Percentiles rank a stretch among this genome's conserved stretches.
These are phyloP conservation scores for Aethionema arabicum DNA, from an alignment of 345 rosid genomes.

Conservation along the genomic window DNA sequence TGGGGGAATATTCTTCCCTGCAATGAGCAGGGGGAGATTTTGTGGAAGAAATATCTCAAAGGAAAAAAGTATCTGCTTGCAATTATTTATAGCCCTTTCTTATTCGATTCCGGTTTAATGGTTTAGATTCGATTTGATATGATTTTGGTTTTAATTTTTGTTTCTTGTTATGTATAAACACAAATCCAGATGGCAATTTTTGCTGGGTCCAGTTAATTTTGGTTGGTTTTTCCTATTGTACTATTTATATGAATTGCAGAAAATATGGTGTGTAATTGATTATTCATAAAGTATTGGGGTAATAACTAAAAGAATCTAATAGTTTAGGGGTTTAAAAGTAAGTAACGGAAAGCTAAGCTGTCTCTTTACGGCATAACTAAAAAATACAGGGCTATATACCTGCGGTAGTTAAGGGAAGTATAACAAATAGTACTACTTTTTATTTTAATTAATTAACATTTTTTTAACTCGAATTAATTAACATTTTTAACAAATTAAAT, in stretches of 20 bases:
- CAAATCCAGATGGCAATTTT: too few species aligned
- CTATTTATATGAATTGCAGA: slow-evolving; percentile 23
- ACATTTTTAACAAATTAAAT: slow-evolving; percentile 7
- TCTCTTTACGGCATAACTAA: slow-evolving; percentile 31
- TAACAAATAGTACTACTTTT: slow-evolving; percentile 23
- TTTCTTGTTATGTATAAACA: too few species aligned
- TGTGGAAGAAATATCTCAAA: slow-evolving; percentile 35
- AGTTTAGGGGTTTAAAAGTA: slow-evolving; percentile 16
- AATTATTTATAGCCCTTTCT: too few species aligned
- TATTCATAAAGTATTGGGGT: background rate
- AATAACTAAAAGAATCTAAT: background rate
- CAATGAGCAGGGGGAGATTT: slow-evolving; percentile 28
- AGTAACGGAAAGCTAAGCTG: slow-evolving; percentile 21
- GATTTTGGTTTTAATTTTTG: too few species aligned
- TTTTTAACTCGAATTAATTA: background rate
- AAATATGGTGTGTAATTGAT: background rate
- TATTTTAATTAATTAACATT: background rate
- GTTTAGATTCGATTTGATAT: too few species aligned
- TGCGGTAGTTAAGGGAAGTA: slow-evolving; percentile 23
- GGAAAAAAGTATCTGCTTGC: background rate
- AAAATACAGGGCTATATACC: slow-evolving; percentile 16
- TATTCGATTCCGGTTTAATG: too few species aligned
- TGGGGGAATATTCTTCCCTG: slow-evolving; percentile 24
- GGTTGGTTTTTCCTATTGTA: too few species aligned
- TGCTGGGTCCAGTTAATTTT: too few species aligned